Base-by-base conservation (phyloP, 768 basidiomycete genomes). In the Leucosporidium scottii region DNA sequence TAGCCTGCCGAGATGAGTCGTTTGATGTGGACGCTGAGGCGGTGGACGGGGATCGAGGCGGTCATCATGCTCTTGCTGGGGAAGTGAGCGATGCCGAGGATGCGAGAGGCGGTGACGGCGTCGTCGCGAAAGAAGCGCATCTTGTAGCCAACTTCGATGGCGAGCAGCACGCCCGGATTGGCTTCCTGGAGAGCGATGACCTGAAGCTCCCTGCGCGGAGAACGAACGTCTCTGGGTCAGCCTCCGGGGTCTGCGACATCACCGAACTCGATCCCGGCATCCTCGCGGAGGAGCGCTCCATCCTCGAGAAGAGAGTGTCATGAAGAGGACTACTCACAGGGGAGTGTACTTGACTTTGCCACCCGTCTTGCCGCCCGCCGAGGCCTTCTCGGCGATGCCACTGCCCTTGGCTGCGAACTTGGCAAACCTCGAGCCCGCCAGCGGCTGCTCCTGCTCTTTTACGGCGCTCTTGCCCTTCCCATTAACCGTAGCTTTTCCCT, bases 61-160 rank as follows among this genome's bases (percentile, higher is more conserved):
- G 85, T 84, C 30, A 85, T 74, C 71, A 92, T 86, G 76, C 91
- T 91, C 31, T 88, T 83, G 66, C 86, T 83, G 49, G 75, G 79
- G 72, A 84, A 91, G 70, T 85, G 85, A 6, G 87, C 85, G 77
- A 93, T 88, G 56, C 89, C 88, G 36, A 93, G 82, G 73, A 87
- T 44, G 18, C 64, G 54, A 3, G 61, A 66, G 21, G 69, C 67
- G 60, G 47, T n/a, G 4, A 17, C n/a, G 1, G 91, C 91, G 74
- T 93, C 91, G 27, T 91, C 86, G 59, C 85, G 87, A 73, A 86
- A 92, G 77, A 93, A 92, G 62, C 81, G 75, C 68, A 69, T 74
- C 63, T 87, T 92, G 77, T 93, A 93, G 7, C 91, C 91, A 23
- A 71, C 85, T 76, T 91, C 87, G 28, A 93, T 80, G 83, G 92